Evolutionary conservation across 768 basidiomycete genomes (phyloP).

Genomic region (Termitomyces sp.): DNA sequence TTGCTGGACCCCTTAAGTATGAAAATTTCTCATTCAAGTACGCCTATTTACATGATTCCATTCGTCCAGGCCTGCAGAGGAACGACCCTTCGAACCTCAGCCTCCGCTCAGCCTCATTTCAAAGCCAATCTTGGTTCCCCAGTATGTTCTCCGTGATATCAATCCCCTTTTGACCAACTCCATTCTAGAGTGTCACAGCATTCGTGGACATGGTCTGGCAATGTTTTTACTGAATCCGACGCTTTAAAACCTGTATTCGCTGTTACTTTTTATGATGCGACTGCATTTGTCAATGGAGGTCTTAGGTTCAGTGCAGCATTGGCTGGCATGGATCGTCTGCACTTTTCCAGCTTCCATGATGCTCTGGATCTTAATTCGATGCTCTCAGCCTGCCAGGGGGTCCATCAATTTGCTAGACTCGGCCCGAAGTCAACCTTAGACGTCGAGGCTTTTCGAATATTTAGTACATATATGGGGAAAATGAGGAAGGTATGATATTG

Average conservation of each 20-base stretch:
- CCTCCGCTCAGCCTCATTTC: conserved; percentile 17
- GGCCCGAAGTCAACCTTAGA: conserved; percentile 35
- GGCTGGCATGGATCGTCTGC: conserved; percentile 31
- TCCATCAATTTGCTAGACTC: conserved; percentile 50
- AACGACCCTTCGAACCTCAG: conserved; percentile 16
- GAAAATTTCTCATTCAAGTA: neutral
- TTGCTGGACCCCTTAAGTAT: conserved; percentile 30
- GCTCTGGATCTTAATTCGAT: conserved; percentile 40
- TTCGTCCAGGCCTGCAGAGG: conserved; percentile 16
- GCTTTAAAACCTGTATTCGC: conserved; percentile 42
- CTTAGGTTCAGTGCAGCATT: conserved; percentile 47
- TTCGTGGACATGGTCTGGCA: conserved; percentile 63
- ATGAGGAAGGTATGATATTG: conserved; percentile 36
- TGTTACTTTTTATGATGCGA: conserved; percentile 39
- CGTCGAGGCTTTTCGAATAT: conserved; percentile 27
- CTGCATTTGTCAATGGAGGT: conserved; percentile 31
- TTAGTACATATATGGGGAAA: conserved; percentile 41
- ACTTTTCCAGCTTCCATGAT: conserved; percentile 43
- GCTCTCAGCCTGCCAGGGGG: conserved; percentile 40
- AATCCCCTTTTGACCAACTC: conserved; percentile 3
- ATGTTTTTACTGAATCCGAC: conserved; percentile 37
- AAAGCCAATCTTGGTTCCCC: conserved; percentile 11
- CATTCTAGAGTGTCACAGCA: conserved; percentile 41
- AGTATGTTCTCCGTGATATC: conserved; percentile 12
- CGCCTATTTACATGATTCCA: neutral